Evolutionary conservation across 495 filamentous ascomycete species (phyloP), one percentile per base, ranked within the genome.

Genomic region (Tuber calosporum): DNA sequence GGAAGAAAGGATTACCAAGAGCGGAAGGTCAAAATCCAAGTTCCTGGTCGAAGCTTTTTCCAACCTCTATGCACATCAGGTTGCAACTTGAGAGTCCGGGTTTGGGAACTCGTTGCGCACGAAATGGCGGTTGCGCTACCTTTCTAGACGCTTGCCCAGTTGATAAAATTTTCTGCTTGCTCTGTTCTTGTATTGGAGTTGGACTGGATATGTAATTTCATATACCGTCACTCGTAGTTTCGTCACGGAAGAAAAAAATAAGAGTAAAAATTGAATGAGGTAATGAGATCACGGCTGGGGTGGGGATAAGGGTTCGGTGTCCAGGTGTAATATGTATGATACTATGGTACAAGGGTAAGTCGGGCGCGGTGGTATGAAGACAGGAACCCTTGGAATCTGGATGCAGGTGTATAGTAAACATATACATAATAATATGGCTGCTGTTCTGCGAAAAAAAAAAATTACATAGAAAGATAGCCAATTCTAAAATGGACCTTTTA

Each of bases 1-100:
- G 83, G 88, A 73, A 82, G 86, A 38, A 86, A 88, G 80, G 90
- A 90, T 69, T 91, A 90, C 74, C 84, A 89, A 79, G 81, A 84
- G 76, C 90, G 89, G 90, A 91, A 89, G 83, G 83, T 83, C 79
- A 86, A 89, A 90, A 87, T 62, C 89, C 89, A 1, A 86, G 88
- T 83, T 87, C 90, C 74, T 81, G 90, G 69, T 88, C 89, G 1
- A 90, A 90, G 84, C 69, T 89, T 26, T 9, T 88, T 80, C 67
- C 83, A 74, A 34, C 67, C 48, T 13, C 53, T 30, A 34, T 5
- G 26, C 26, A 62, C 3, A 13, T 34, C 26, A 34, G 34, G 13
- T 30, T 42, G 8, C 40, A 17, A 69, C 67, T n/a, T 42, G 38
- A 22, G 41, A 22, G 34, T 41, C 67, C 4, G 37, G 26, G 53